Evolutionary conservation across 306 rosid species (phyloP).

Genomic region (Quercus variabilis): DNA sequence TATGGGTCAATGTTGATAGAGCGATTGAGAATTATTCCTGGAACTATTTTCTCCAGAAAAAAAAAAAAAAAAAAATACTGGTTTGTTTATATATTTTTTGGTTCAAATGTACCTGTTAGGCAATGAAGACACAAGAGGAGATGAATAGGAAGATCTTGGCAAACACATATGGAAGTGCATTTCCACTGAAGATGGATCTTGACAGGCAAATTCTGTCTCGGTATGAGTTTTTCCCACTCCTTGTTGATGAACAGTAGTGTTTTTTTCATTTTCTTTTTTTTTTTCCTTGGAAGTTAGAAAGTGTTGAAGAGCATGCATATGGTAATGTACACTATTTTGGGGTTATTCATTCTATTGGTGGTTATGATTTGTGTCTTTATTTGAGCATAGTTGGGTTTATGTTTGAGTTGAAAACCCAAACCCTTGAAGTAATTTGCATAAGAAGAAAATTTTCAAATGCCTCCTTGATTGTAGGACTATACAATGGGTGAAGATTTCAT

Average conservation of each 20-base stretch:
- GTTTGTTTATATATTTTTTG: background rate
- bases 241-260: background rate
- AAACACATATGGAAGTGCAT: slow-evolving; percentile 69
- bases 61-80: background rate
- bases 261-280: background rate
- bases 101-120: slow-evolving; percentile 25
- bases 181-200: slow-evolving; percentile 77
- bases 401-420: background rate
- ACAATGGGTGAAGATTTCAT: background rate
- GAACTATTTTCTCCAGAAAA: background rate
- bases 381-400: background rate
- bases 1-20: no score
- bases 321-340: background rate
- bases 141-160: slow-evolving; percentile 58
- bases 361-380: background rate
- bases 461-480: background rate
- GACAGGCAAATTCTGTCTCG: slow-evolving; percentile 78
- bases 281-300: background rate
- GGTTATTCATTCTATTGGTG: background rate
- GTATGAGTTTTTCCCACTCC: slow-evolving; percentile 18
- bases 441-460: background rate
- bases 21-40: background rate
- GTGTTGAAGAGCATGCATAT: background rate
- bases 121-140: slow-evolving; percentile 33
- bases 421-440: background rate